Evolutionary conservation across 768 basidiomycete species (phyloP).

Genomic region (Psilocybe cyanescens): DNA sequence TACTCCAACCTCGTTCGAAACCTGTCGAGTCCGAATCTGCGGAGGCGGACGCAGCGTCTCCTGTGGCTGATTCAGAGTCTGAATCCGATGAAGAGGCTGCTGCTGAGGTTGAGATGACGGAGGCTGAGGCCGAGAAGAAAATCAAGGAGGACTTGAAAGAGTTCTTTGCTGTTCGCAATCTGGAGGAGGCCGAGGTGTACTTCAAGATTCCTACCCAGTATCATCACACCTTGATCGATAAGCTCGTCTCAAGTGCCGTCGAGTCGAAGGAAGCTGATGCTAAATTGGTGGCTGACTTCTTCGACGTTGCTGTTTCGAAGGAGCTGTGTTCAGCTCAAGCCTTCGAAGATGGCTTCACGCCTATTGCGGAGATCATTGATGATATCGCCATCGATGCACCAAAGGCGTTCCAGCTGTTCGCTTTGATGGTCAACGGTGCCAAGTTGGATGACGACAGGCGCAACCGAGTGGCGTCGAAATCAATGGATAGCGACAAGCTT

Average conservation of each 20-base stretch:
- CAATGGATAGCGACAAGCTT: constrained; percentile 61
- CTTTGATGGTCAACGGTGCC: constrained; percentile 72
- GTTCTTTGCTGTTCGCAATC: constrained; percentile 81
- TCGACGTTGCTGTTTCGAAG: constrained; percentile 64
- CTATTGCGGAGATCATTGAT: constrained; percentile 77
- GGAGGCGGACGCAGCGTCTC: constrained; percentile 29
- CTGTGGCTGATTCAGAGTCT: constrained; percentile 52
- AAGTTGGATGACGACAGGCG: constrained; percentile 65
- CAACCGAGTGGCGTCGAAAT: constrained; percentile 62
- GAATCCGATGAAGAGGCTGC: constrained; percentile 52
- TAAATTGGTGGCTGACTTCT: constrained; percentile 76
- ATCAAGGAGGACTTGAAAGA: constrained; percentile 85
- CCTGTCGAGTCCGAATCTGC: constrained; percentile 49
- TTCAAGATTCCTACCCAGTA: constrained; percentile 74
- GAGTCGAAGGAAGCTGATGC: constrained; percentile 85
- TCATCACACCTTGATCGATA: constrained; percentile 71
- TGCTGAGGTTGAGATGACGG: constrained; percentile 53
- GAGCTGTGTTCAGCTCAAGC: constrained; percentile 57
- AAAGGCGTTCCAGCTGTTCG: constrained; percentile 78
- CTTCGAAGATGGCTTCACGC: constrained; percentile 77
- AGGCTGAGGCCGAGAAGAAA: constrained; percentile 71
- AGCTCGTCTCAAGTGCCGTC: constrained; percentile 72
- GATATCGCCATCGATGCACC: constrained; percentile 93
- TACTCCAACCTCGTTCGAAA: constrained; percentile 80
- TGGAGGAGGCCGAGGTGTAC: constrained; percentile 89